Evolutionary conservation across 805 yeast genomes (phyloP), one percentile per base, ranked within the genome.

Genomic region (Wickerhamomyces canadensis): DNA sequence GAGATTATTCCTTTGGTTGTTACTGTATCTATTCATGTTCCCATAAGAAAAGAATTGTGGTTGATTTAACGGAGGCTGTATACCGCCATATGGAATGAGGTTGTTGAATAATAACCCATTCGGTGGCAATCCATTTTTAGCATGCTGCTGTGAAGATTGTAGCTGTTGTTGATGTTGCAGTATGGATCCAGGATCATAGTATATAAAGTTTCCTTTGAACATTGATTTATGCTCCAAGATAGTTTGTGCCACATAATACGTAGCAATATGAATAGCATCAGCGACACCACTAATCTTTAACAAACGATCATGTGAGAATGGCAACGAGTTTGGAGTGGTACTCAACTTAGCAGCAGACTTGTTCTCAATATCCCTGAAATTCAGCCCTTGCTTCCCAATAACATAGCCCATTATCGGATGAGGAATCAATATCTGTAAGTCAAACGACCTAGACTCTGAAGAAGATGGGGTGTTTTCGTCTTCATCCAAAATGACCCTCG

Each of bases 211-310:
- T n/a, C 70, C 61, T 49, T 74, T 71, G 45, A 74, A 70, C 37
- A 67, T 61, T 22, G 59, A 47, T 43, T 73, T 72, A 52, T 79
- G 80, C 45, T 78, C 81, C 35, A 78, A 54, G 37, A 80, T 68
- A 4, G 84, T 80, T 56, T 79, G 83, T 1, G 84, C 78, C 38
- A 84, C 70, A 54, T 80, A 82, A 58, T 80, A 84, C 0, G 79
- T 67, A 9, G 95, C 95, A 48, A 85, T 84, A 54, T 84, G 94
- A 29, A 87, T 74, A 2, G 95, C 88, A 61, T 86, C 95, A 1
- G 88, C 87, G 12, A 84, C 91, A 6, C 95, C 95, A 5, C 72
- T 65, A 7, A 86, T 72, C 18, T 78, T 68, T 33, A 87, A 63
- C 16, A 83, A 67, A 41, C 95, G 69, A 56, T 87, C 96, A 13